Base-by-base conservation (phyloP, 177 flowering plant genomes). In the Vitis hybrid region DNA sequence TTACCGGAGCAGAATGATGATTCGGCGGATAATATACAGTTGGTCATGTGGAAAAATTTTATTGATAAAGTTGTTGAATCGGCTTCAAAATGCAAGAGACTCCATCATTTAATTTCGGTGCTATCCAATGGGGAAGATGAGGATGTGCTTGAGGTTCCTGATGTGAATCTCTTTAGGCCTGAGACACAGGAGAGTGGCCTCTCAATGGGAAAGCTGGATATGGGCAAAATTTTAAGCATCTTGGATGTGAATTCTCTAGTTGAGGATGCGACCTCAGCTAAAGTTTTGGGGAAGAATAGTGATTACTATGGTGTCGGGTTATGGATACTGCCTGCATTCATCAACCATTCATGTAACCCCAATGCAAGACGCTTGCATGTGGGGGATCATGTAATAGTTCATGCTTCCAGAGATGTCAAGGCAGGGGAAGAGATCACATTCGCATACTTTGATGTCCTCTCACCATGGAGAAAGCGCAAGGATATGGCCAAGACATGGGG, bases 21-120 rank as follows among this genome's bases (percentile, higher is more conserved):
- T 70, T 77, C 75, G 6, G 73, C 76, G 1, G 86, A 86, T 20
- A 77, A 77, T 62, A 86, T 78, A 2, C 89, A 85, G 63, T 66
- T 93, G 76, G 92, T 86, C 10, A 87, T 95, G 90, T 95, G 99
- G 99, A 95, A 86, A 85, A 90, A 86, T 70, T 89, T 95, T 58
- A 70, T 91, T 2, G 86, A 83, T 9, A 82, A 85, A 72, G 85
- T 95, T 53, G 64, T 70, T 13, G 86, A 80, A 5, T 83, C 81
- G 0, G 62, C 76, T 1, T 16, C 70, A 8, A 86, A 75, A 71
- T 86, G 94, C 70, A 58, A 60, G 1, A 79, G 74, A 74, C 82
- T 84, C 22, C 76, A 63, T 18, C 51, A 57, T 39, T 71, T 87
- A 85, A 76, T 95, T 45, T 64, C 75, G 20, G 55, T 19, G 49